Evolutionary conservation across 2,329 filamentous ascomycete genomes (phyloP), one percentile per base, ranked within the genome.

Genomic region (Dothideomycetes sp.): DNA sequence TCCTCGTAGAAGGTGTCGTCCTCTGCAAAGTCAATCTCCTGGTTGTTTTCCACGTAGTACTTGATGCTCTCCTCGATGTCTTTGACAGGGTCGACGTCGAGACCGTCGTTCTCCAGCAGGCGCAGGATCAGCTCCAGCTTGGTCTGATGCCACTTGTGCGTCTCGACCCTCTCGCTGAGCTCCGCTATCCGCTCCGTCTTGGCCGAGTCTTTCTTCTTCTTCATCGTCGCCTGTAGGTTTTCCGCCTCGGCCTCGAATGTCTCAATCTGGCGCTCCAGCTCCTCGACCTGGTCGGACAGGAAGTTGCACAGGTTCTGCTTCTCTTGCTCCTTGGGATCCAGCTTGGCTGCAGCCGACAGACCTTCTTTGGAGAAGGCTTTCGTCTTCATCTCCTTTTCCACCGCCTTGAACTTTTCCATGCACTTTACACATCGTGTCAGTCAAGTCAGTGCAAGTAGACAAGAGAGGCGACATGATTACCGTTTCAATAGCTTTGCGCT

Each of bases 341-440:
- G 74, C 63, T 94, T 93, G 37, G 86, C 81, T 18, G 87, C 86
- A 38, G 89, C 84, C 47, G 85, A 91, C 49, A 98, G 68, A 33
- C 91, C 91, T 65, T 96, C 91, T 70, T 98, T 96, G 46, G 91
- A 96, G 66, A 94, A 98, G 45, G 91, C 91, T 64, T 98, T 98
- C 42, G 91, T 98, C 72, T 98, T 98, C 91, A 98, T 96, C 56
- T 94, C 91, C 71, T 98, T 98, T 65, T 98, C 91, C 38, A 98
- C 91, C n/a, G 88, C 89, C 69, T 98, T 98, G 76, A 98, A 98
- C 56, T 86, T 87, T 67, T 98, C 91, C 91, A 98, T 98, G 84
- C 89, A 81, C 85, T 91, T 59, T 19, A 31, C 44, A 43, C 32
- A 36, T 38, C 39, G 27, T 39, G 36, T 36, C 36, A 44, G 52